Base-by-base conservation (phyloP, 1,284 basidiomycete genomes). In the Cryptococcus sp. region DNA sequence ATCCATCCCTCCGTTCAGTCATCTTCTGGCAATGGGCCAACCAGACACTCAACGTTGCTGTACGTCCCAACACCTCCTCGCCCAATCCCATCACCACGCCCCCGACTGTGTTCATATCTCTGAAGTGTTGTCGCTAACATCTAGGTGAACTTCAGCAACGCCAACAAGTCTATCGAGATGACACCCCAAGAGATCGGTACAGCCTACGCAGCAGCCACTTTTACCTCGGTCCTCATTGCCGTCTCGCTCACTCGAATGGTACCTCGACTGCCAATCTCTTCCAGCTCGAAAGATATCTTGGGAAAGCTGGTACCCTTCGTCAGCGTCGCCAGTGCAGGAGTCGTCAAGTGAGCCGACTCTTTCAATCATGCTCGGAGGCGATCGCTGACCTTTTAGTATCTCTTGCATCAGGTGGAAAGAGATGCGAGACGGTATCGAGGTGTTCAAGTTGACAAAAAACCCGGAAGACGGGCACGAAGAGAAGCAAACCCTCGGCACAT, bases 21-120 rank as follows among this genome's bases (percentile, higher is more conserved):
- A 73, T 79, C 47, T 77, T 77, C 59, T 78, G 77, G 77, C 78
- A 79, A 59, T 78, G 75, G 74, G 70, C 73, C 5, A 79, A 79
- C 54, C 78, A 79, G 61, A 73, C 71, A 1, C 62, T 79, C 22
- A 79, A 77, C 59, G 73, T 74, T 10, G 68, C 65, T 23, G 69
- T 66, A 26, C 16, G 31, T 32, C 9, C 31, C 31, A 16, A 32
- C 16, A 9, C 31, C 16, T n/a, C n/a, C n/a, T n/a, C n/a, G n/a
- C n/a, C n/a, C n/a, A n/a, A n/a, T n/a, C n/a, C n/a, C n/a, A n/a
- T n/a, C n/a, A n/a, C n/a, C n/a, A n/a, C n/a, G n/a, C n/a, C n/a
- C n/a, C n/a, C n/a, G n/a, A n/a, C n/a, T n/a, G n/a, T n/a, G n/a
- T n/a, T n/a, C n/a, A n/a, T n/a, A n/a, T n/a, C n/a, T n/a, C n/a